Evolutionary conservation across 768 basidiomycete species (phyloP).

Genomic region (Cystofilobasidium capitatum): DNA sequence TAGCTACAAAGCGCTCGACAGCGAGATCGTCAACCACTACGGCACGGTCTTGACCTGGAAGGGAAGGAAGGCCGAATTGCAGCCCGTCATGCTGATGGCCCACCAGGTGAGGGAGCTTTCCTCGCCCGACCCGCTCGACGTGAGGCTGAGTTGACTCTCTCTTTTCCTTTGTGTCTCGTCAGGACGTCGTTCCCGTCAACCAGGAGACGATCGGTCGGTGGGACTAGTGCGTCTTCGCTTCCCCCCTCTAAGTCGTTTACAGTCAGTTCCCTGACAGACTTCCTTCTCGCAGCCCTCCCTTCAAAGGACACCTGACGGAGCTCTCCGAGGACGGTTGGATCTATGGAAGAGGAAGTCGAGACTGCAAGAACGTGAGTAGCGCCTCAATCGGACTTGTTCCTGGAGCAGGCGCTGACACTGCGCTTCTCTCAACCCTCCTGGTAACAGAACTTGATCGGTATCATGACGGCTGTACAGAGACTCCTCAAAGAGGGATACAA

Average conservation of each 20-base stretch:
- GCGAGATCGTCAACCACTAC: slow-evolving; percentile 3
- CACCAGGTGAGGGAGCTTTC: background rate
- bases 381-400: no score
- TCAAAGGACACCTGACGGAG: background rate
- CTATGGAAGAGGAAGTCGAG: background rate
- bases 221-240: background rate
- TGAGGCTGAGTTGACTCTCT: no score
- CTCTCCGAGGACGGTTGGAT: slow-evolving; percentile 4
- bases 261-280: no score
- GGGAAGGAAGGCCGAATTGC: background rate
- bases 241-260: no score
- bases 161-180: background rate
- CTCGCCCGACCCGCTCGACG: no score
- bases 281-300: background rate
- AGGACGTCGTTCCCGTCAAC: slow-evolving; percentile 10
- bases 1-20: background rate
- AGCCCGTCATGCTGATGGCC: background rate
- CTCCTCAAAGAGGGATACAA: background rate
- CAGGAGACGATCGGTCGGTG: background rate
- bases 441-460: background rate
- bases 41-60: background rate
- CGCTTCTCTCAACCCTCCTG: no score
- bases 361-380: slow-evolving; percentile 9
- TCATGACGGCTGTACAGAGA: slow-evolving; percentile 2
- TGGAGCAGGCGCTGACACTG: no score